Evolutionary conservation across 23 red algal species (phyloP), one percentile per base, ranked within the genome.

Genomic region (Gracilaria domingensis): DNA sequence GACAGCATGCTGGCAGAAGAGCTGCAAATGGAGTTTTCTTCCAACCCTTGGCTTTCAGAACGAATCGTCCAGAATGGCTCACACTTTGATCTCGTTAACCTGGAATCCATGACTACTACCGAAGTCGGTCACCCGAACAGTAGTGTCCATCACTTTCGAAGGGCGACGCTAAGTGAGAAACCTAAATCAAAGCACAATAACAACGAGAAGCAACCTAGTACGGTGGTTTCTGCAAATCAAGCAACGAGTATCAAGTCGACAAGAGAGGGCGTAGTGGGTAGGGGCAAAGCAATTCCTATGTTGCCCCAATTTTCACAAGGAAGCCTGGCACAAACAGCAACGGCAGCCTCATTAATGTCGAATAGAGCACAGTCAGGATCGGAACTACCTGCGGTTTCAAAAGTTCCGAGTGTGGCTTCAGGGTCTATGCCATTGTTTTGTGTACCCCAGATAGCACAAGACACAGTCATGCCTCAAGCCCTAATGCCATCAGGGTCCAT

Each of bases 91-190:
- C 71, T 87, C 40, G 92, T 94, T 55, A 82, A 94, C 65, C n/a
- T 94, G n/a, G 71, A 25, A 28, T 33, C 74, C 0, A 94, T 94
- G 92, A 94, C 83, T 44, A 83, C 85, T 29, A 94, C 92, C 23
- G 79, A 94, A 37, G 50, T 87, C 39, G 82, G 58, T 12, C 92
- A 94, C 50, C 84, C 82, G 37, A 87, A 86, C n/a, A 83, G 82
- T 59, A 94, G 81, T 23, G 71, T 79, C 14, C 92, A 83, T n/a
- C 54, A 73, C 48, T 87, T 94, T 74, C 71, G 92, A 9, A 83
- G 92, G 8, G 82, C 82, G 45, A 77, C 5, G 29, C 16, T 26
- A 14, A 51, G 25, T 51, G 72, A 77, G 12, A 77, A 49, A 51
- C 72, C 40, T 14, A 77, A 77, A 51, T 77, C 72, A 33, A 30